phyloP scores from a whole-genome alignment of 2,329 filamentous ascomycete species.

The Tolypocladium ophioglossoides region DNA sequence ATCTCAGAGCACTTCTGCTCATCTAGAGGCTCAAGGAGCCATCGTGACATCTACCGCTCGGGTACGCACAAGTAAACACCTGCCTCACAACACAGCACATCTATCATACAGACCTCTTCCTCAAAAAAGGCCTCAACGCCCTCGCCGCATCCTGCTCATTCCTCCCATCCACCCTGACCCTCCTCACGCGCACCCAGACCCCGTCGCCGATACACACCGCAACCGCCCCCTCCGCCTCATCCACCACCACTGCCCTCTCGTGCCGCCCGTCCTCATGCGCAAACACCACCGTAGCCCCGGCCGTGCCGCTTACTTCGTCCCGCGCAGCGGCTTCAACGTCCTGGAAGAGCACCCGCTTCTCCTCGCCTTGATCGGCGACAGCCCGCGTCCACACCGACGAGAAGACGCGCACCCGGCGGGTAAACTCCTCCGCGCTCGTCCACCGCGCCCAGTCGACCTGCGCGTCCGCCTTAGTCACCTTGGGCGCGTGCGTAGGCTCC shows the following conservation, averaged over 20 bases:
- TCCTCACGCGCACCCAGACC: slow-evolving; percentile 15
- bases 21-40: no score
- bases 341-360: slow-evolving; percentile 29
- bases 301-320: slow-evolving; percentile 1
- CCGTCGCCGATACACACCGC: slow-evolving; percentile 11
- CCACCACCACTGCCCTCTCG: slow-evolving; percentile 3
- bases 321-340: slow-evolving; percentile 15
- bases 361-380: slow-evolving; percentile 11
- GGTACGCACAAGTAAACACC: no score
- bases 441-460: slow-evolving; percentile 50
- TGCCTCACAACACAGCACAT: no score
- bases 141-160: slow-evolving; percentile 13
- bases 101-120: background rate
- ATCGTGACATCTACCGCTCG: no score
- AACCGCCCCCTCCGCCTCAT: slow-evolving; percentile 8
- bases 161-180: slow-evolving; percentile 23
- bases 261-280: slow-evolving; percentile 2
- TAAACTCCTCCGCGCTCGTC: slow-evolving; percentile 40
- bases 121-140: slow-evolving; percentile 11
- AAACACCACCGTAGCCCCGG: slow-evolving; percentile 8
- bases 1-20: no score
- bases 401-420: slow-evolving; percentile 46
- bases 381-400: slow-evolving; percentile 53
- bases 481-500: slow-evolving; percentile 49
- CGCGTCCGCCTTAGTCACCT: slow-evolving; percentile 55